These are phyloP conservation scores for Prinsepia uniflora DNA, from an alignment of 306 rosid genomes.

Conservation along the genomic window DNA sequence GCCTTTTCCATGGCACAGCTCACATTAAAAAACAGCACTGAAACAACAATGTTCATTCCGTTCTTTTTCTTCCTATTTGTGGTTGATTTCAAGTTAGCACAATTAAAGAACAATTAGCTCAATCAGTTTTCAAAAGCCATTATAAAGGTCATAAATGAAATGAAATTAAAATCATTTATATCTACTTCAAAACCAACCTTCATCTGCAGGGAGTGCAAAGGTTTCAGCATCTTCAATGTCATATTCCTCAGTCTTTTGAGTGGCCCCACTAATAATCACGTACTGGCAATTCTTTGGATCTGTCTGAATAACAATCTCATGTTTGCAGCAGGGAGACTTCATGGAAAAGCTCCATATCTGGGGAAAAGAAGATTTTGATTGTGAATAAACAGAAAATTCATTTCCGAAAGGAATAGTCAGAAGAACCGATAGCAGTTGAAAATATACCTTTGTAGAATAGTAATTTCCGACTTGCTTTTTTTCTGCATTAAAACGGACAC, in stretches of 20 bases:
- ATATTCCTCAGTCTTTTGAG: constrained; percentile 61
- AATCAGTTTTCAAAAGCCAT: neutral
- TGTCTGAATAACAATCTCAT: constrained; percentile 83
- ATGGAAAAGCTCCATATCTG: constrained; percentile 96
- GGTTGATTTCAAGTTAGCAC: neutral
- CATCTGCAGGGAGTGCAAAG: constrained; percentile 76
- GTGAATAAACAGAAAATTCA: neutral
- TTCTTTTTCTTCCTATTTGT: neutral
- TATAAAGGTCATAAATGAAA: neutral
- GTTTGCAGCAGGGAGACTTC: constrained; percentile 88
- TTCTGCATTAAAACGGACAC: constrained; percentile 95
- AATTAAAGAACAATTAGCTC: neutral
- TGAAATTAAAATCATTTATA: neutral
- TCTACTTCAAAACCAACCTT: constrained; percentile 48
- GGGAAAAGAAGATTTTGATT: constrained; percentile 16
- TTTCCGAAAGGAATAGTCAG: neutral
- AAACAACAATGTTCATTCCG: neutral
- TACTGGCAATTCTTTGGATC: constrained; percentile 87
- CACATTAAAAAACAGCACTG: neutral
- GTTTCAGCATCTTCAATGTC: constrained; percentile 91
- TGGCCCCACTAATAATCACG: constrained; percentile 77
- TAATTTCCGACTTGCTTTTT: constrained; percentile 94
- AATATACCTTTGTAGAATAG: constrained; percentile 78
- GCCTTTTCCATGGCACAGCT: neutral
- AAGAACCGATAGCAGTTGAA: neutral